Percentiles rank a stretch among this genome's conserved stretches.
These are phyloP conservation scores for Apiospora arundinis DNA, from an alignment of 2,329 filamentous ascomycete genomes.

Conservation along the genomic window DNA sequence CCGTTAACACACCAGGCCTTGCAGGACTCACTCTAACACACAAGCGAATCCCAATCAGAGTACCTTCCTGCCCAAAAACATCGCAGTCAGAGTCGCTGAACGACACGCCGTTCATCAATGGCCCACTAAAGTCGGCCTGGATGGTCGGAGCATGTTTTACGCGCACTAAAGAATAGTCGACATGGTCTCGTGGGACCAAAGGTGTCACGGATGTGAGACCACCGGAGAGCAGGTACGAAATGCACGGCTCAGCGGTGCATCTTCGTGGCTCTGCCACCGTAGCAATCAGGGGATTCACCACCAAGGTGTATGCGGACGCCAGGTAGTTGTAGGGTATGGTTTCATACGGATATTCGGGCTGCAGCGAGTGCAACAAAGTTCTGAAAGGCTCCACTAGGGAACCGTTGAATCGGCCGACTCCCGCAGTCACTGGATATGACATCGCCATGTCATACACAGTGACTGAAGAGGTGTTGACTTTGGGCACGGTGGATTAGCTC, in stretches of 20 bases:
- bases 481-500: neutral
- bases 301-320: neutral
- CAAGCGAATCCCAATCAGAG: neutral
- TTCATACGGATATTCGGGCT: neutral
- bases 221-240: neutral
- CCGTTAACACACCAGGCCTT: neutral
- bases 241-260: neutral
- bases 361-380: neutral
- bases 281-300: neutral
- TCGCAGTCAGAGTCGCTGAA: neutral
- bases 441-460: neutral
- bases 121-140: neutral
- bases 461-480: neutral
- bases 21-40: neutral
- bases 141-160: neutral
- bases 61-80: neutral
- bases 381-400: neutral
- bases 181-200: neutral
- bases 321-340: neutral
- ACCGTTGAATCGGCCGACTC: neutral
- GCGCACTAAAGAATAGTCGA: neutral
- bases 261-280: neutral
- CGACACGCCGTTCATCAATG: neutral
- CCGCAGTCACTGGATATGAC: neutral
- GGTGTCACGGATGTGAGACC: neutral